Evolutionary conservation across 805 yeast genomes (phyloP), one percentile per base, ranked within the genome.

Genomic region (Wickerhamiella siamensis): DNA sequence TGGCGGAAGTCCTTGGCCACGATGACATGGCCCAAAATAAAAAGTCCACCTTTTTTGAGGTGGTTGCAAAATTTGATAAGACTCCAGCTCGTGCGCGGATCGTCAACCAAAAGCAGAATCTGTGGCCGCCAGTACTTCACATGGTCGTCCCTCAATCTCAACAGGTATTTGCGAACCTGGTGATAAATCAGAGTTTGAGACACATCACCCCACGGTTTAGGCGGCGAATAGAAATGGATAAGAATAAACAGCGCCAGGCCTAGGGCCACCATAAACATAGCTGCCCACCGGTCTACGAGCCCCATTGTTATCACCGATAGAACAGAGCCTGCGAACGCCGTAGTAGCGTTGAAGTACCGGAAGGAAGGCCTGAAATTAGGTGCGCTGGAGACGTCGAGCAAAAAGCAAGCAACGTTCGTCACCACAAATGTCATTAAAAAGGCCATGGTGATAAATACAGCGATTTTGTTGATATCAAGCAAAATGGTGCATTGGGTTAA

Each of bases 41-140:
- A 88, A 4, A 91, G 64, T 0, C 97, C 97, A 36, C 98, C 98
- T 58, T 91, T 91, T 57, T 91, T 91, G 62, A 91, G 64, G 58
- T 86, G 86, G 55, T 91, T 91, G 63, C 98, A 91, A 54, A 91
- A 91, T 12, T 80, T 77, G 45, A 91, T 87, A 48, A 91, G 64
- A 51, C 80, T 83, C 95, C 96, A 88, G 24, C 87, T 72, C 0
- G 94, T 77, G 47, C 95, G 66, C 1, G 99, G 97, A 51, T 84
- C 82, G 54, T 91, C 97, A 33, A 87, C 88, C 27, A 91, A 63
- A 24, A 91, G 62, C 45, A 91, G 64, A 32, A 91, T 79, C 59
- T 91, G 99, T 0, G 99, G 99, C 51, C 99, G 70, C 98, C 99
- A 91, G 58, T 87, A 91, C 61, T 91, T 91, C 40, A 91, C 95